phyloP scores from a whole-genome alignment of 768 basidiomycete genomes.

The Psilocybe azurescens region DNA sequence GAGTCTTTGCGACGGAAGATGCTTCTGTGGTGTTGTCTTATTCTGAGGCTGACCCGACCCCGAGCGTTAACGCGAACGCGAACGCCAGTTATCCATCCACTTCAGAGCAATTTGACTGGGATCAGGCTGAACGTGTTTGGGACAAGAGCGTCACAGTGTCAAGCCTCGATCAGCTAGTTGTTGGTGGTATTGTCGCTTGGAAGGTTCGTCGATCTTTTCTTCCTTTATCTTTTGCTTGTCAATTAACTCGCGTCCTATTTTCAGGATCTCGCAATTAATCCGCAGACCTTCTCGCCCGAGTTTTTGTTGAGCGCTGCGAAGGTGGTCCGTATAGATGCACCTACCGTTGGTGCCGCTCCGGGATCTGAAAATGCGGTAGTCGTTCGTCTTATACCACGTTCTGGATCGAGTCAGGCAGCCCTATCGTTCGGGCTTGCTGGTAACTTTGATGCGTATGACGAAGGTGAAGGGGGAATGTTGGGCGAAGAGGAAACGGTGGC shows the following conservation, averaged over 20 bases:
- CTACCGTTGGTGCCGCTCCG: constrained; percentile 14
- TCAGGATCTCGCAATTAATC: constrained; percentile 67
- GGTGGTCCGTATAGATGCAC: constrained; percentile 21
- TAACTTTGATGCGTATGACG: neutral
- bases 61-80: too few species aligned
- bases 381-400: constrained; percentile 21
- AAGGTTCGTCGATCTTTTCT: constrained; percentile 42
- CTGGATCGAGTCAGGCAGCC: constrained; percentile 21
- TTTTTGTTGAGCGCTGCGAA: constrained; percentile 52
- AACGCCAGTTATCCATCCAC: neutral
- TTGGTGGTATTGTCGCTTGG: constrained; percentile 49
- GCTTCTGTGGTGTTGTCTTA: constrained; percentile 24
- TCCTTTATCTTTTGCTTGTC: neutral
- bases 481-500: constrained; percentile 23
- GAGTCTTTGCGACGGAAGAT: constrained; percentile 18
- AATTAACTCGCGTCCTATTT: neutral
- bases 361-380: neutral
- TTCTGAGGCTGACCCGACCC: constrained; percentile 18
- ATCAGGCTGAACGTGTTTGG: constrained; percentile 36
- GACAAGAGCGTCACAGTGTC: constrained; percentile 29
- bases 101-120: constrained; percentile 41
- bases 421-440: constrained; percentile 26
- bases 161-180: constrained; percentile 28
- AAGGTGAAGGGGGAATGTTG: constrained; percentile 19
- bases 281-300: constrained; percentile 64